Evolutionary conservation across 2,329 filamentous ascomycete species (phyloP).

Genomic region (Fonsecaea multimorphosa): DNA sequence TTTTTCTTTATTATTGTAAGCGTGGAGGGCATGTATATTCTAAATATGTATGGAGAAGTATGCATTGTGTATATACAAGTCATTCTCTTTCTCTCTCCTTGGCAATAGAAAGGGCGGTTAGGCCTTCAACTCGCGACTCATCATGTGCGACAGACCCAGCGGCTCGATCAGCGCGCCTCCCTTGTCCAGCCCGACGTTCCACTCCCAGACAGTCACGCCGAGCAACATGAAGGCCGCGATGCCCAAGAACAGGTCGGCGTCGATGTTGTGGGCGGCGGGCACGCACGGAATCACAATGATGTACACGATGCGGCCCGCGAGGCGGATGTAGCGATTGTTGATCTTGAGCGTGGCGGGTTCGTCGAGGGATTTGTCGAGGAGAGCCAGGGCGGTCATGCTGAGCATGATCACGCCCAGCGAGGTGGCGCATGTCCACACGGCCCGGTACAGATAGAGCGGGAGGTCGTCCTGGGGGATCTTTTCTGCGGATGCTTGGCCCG

Average conservation of each 20-base stretch:
- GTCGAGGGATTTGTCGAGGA: slow-evolving; percentile 9
- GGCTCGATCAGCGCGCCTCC: slow-evolving; percentile 11
- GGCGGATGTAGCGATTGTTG: slow-evolving; percentile 14
- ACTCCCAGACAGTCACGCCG: slow-evolving; percentile 10
- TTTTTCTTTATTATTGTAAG: too few species aligned
- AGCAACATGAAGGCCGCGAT: slow-evolving; percentile 7
- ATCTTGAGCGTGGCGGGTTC: slow-evolving; percentile 13
- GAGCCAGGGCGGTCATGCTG: slow-evolving; percentile 6
- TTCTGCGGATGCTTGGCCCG: not conserved
- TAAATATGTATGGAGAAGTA: too few species aligned
- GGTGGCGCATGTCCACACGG: slow-evolving; percentile 9
- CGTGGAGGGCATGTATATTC: not conserved
- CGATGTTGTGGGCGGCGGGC: not conserved
- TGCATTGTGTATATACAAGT: too few species aligned
- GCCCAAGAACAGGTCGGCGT: slow-evolving; percentile 4
- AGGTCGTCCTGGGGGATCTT: not conserved
- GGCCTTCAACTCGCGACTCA: slow-evolving; percentile 15
- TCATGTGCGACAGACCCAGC: slow-evolving; percentile 1
- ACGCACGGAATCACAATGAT: slow-evolving; percentile 4
- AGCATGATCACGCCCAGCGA: slow-evolving; percentile 11
- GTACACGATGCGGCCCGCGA: not conserved
- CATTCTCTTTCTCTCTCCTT: too few species aligned
- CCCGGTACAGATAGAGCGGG: slow-evolving; percentile 1
- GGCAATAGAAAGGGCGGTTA: too few species aligned
- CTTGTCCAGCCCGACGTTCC: slow-evolving; percentile 17